These are phyloP conservation scores for Mycena citricolor DNA, from an alignment of 1,284 basidiomycete genomes.

Conservation along the genomic window DNA sequence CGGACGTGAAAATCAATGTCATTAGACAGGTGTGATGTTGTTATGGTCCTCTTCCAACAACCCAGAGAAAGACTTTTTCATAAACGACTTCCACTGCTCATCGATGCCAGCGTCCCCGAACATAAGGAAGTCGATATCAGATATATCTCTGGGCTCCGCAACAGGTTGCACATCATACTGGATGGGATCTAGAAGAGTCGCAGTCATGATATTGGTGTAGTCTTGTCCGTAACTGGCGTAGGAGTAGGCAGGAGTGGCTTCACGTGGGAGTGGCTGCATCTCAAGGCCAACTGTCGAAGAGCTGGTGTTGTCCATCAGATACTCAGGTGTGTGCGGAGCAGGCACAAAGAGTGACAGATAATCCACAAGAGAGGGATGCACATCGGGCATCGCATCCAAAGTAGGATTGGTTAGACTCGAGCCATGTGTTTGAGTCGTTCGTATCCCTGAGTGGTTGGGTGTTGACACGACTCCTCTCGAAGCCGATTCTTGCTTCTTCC, in stretches of 20 bases:
- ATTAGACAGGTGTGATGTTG: too few species aligned
- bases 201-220: too few species aligned
- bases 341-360: conserved; percentile 43
- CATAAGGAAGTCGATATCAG: conserved; percentile 47
- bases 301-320: too few species aligned
- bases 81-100: conserved; percentile 55
- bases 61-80: conserved; percentile 31
- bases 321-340: conserved; percentile 27
- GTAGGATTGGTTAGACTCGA: conserved; percentile 27
- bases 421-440: too few species aligned
- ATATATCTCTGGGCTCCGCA: conserved; percentile 31
- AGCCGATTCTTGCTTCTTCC: conserved; percentile 25
- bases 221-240: too few species aligned
- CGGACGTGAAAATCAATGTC: too few species aligned
- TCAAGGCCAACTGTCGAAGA: too few species aligned
- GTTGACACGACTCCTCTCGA: too few species aligned
- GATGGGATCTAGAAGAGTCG: conserved; percentile 1
- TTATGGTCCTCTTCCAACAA: conserved; percentile 8
- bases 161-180: conserved; percentile 19
- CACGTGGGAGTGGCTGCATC: too few species aligned
- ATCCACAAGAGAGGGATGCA: conserved; percentile 58
- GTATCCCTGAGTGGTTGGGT: conserved; percentile 6
- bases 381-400: conserved; percentile 40
- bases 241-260: background rate
- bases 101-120: conserved; percentile 56